Evolutionary conservation across 2,329 filamentous ascomycete species (phyloP).

Genomic region (Bipolaris oryzae): DNA sequence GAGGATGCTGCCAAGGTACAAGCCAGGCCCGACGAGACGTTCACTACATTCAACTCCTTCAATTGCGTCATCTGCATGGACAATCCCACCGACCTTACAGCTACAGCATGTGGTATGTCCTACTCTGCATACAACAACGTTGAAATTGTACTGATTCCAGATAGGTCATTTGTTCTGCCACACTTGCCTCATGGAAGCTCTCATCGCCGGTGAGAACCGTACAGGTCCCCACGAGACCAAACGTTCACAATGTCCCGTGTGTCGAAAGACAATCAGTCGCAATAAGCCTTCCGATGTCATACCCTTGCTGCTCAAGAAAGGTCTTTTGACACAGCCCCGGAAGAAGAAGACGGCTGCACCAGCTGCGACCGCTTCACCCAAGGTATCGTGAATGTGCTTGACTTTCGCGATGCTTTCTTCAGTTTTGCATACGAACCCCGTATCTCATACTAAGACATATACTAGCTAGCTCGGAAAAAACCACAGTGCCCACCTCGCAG

Average conservation of each 20-base stretch:
- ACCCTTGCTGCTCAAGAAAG: conserved; percentile 50
- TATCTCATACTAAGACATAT: conserved; percentile 5
- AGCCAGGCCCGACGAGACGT: conserved; percentile 46
- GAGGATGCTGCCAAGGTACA: conserved; percentile 59
- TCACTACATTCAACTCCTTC: conserved; percentile 54
- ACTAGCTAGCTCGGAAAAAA: conserved; percentile 1
- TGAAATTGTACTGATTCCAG: conserved; percentile 8
- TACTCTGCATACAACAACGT: neutral
- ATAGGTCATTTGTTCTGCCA: conserved; percentile 69
- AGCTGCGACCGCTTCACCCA: conserved; percentile 12
- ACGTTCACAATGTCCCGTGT: conserved; percentile 55
- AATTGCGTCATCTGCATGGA: conserved; percentile 71
- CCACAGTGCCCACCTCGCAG: neutral
- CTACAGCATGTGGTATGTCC: conserved; percentile 64
- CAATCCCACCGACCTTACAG: conserved; percentile 63
- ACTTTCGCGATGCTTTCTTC: conserved; percentile 16
- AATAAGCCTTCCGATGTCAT: conserved; percentile 51
- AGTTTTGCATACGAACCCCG: neutral
- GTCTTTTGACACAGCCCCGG: conserved; percentile 42
- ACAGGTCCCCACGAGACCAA: conserved; percentile 51
- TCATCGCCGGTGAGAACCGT: conserved; percentile 62
- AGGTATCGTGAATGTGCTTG: conserved; percentile 29
- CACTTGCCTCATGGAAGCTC: conserved; percentile 65
- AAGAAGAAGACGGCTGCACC: conserved; percentile 31
- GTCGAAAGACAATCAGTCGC: conserved; percentile 52